Base-by-base conservation (phyloP, 805 yeast species). In the Yarrowia hollandica region DNA sequence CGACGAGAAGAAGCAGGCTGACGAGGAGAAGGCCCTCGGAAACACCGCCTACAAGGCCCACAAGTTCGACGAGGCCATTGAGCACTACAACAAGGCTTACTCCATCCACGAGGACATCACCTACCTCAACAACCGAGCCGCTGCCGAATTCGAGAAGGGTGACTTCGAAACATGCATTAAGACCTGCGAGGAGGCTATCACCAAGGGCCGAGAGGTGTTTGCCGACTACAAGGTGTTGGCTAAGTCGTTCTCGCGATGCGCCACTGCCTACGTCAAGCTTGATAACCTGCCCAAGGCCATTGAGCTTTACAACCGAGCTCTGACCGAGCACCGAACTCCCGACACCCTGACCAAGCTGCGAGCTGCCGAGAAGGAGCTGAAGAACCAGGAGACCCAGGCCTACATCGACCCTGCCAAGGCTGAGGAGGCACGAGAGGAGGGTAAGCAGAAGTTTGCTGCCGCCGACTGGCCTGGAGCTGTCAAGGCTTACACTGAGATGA, bases 391-490 rank as follows among this genome's bases (percentile, higher is more conserved):
- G 74, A 82, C 87, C 35, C 82, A 82, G 67, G 82, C 84, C 30
- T 94, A 91, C 71, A 74, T 92, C 65, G 86, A 90, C 72, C 96
- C 96, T 33, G 97, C 78, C 66, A 85, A 88, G 75, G 97, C 98
- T 9, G 98, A 92, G 73, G 92, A 84, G 71, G 97, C 98, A 21
- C 87, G 99, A 75, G 77, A 90, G 62, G 80, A 84, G 73, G 99
- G 99, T 72, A 92, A 88, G 74, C 92, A 88, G 21, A 82, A 73
- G 69, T 94, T 94, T 81, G 82, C 86, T 61, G 86, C 88, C 66
- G 94, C 89, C 52, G 96, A 92, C 74, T 92, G 96, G 97, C 98
- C 99, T 63, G 84, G 79, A 64, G 97, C 98, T 19, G 97, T 94
- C 41, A 87, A 88, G 72, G 87, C 96, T 4, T 94, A 94, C 75